A percentile compares a stretch with the other conserved stretches of the same genome.
Evolutionary conservation across 306 rosid species (phyloP).

Genomic region (Phaseolus lunatus): DNA sequence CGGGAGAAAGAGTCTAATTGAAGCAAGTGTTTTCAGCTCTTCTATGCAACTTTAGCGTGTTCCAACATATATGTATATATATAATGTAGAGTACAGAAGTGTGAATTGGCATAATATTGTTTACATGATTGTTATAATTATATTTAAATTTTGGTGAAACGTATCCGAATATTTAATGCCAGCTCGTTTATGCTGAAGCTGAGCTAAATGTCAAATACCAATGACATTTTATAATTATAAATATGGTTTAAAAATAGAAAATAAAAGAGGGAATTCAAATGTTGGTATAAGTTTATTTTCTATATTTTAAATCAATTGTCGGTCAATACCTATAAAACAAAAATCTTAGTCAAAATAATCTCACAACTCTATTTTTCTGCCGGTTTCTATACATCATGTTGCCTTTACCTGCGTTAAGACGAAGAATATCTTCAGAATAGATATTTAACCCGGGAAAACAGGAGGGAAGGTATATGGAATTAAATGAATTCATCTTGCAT

Average conservation of each 20-base stretch:
- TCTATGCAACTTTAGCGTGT: constrained; percentile 67
- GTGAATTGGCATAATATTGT: constrained; percentile 43
- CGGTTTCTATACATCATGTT: constrained; percentile 42
- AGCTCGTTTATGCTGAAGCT: constrained; percentile 46
- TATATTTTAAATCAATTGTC: constrained; percentile 32
- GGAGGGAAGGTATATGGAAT: neutral
- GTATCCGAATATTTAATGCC: constrained; percentile 43
- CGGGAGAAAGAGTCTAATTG: constrained; percentile 51
- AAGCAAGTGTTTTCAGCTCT: constrained; percentile 66
- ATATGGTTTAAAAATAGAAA: constrained; percentile 12
- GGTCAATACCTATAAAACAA: constrained; percentile 39
- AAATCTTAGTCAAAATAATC: constrained; percentile 45
- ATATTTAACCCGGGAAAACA: neutral
- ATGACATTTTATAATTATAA: neutral
- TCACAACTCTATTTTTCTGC: constrained; percentile 27
- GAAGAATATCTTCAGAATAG: constrained; percentile 3
- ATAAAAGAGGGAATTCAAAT: neutral
- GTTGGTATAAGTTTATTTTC: neutral
- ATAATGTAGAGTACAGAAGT: constrained; percentile 35
- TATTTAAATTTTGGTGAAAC: constrained; percentile 34
- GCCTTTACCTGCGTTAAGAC: constrained; percentile 40
- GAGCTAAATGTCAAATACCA: constrained; percentile 44
- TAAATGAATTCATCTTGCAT: neutral
- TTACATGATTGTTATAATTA: constrained; percentile 15
- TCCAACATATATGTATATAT: constrained; percentile 37